A percentile compares a stretch with the other conserved stretches of the same genome.
These are phyloP conservation scores for Polytrichum formosum DNA, from an alignment of 225 moss, liverwort and hornwort species.

Conservation along the genomic window DNA sequence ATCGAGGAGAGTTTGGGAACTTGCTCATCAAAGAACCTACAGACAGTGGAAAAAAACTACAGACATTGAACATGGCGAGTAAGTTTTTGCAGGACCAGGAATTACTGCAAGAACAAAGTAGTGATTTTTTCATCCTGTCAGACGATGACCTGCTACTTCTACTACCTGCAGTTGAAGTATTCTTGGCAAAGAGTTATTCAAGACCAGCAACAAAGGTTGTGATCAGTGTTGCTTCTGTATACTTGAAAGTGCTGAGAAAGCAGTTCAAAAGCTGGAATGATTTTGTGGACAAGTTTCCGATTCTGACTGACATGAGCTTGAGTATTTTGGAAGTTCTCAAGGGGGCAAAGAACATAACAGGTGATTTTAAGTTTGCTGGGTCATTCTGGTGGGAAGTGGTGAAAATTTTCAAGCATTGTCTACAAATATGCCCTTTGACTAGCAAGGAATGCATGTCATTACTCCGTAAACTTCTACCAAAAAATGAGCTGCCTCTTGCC, in stretches of 20 bases:
- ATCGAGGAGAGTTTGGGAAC: slow-evolving; percentile 59
- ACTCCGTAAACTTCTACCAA: slow-evolving; percentile 54
- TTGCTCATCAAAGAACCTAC: slow-evolving; percentile 44
- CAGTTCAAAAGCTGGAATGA: slow-evolving; percentile 63
- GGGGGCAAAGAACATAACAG: slow-evolving; percentile 12
- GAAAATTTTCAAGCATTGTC: slow-evolving; percentile 52
- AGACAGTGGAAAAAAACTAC: slow-evolving; percentile 15
- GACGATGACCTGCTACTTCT: slow-evolving; percentile 58
- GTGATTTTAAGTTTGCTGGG: slow-evolving; percentile 27
- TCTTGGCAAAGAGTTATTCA: slow-evolving; percentile 36
- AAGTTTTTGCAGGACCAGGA: slow-evolving; percentile 42
- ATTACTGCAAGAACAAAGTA: slow-evolving; percentile 3
- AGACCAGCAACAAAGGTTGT: slow-evolving; percentile 26
- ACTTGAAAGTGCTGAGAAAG: slow-evolving; percentile 47
- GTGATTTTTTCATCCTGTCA: slow-evolving; percentile 23
- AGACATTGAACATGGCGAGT: slow-evolving; percentile 28
- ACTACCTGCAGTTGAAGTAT: slow-evolving; percentile 63
- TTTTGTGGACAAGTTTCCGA: slow-evolving; percentile 34
- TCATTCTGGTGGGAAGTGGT: slow-evolving; percentile 52
- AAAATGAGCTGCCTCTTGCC: slow-evolving; percentile 32
- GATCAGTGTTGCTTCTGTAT: slow-evolving; percentile 57
- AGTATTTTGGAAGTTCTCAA: slow-evolving; percentile 8
- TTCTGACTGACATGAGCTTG: slow-evolving; percentile 14
- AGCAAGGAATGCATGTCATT: slow-evolving; percentile 42
- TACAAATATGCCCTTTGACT: slow-evolving; percentile 41